A percentile compares a stretch with the other conserved stretches of the same genome.
phyloP scores from a whole-genome alignment of 257 asterid genomes.

The Linderniella brevidens region DNA sequence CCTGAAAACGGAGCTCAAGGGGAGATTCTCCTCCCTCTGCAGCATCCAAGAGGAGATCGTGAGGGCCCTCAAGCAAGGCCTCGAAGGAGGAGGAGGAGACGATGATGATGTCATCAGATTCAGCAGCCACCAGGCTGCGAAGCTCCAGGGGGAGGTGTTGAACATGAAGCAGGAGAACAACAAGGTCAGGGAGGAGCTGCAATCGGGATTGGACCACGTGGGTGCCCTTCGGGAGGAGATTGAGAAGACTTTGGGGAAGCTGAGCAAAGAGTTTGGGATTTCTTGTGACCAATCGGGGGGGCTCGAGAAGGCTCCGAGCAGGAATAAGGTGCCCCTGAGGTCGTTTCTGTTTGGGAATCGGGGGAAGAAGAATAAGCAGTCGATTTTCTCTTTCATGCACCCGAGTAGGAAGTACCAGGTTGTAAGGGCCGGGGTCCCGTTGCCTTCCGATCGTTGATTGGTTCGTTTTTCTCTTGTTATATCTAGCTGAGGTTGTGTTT shows the following conservation, averaged over 20 bases:
- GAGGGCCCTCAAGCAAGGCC: slow-evolving; percentile 45
- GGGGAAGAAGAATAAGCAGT: slow-evolving; percentile 46
- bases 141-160: slow-evolving; percentile 72
- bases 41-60: slow-evolving; percentile 70
- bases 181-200: slow-evolving; percentile 64
- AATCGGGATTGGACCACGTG: slow-evolving; percentile 51
- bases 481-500: neutral
- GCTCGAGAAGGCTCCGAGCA: slow-evolving; percentile 9
- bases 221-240: slow-evolving; percentile 40
- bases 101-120: slow-evolving; percentile 56
- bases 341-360: slow-evolving; percentile 63
- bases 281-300: slow-evolving; percentile 34
- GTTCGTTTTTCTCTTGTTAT: slow-evolving; percentile 24
- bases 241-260: slow-evolving; percentile 35
- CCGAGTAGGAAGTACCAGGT: slow-evolving; percentile 37
- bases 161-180: slow-evolving; percentile 93
- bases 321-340: slow-evolving; percentile 36
- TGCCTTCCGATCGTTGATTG: slow-evolving; percentile 6
- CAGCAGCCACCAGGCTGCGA: slow-evolving; percentile 90
- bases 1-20: slow-evolving; percentile 57
- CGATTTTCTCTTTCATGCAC: slow-evolving; percentile 59
- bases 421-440: slow-evolving; percentile 32
- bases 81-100: slow-evolving; percentile 27
- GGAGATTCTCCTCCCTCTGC: slow-evolving; percentile 53
- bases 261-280: slow-evolving; percentile 55